A percentile compares a stretch with the other conserved stretches of the same genome.
Evolutionary conservation across 345 rosid species (phyloP).

Genomic region (Eutrema japonicum): DNA sequence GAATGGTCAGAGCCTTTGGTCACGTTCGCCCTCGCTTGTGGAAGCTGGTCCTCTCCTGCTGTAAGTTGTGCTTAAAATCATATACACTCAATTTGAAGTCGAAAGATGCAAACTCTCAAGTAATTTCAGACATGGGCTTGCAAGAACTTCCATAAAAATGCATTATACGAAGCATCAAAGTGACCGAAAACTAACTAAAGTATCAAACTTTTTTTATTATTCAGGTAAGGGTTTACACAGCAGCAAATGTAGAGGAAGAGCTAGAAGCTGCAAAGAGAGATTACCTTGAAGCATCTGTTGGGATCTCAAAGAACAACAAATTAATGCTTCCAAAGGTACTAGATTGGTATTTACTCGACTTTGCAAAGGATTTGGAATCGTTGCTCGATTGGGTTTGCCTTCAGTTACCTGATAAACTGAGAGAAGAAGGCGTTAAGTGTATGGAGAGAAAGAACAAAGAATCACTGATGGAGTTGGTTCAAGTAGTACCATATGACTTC

Average conservation of each 20-base stretch:
- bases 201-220: slow-evolving; percentile 13
- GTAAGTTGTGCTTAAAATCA: slow-evolving; percentile 54
- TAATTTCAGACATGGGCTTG: not conserved
- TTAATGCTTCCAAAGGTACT: slow-evolving; percentile 78
- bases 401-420: slow-evolving; percentile 69
- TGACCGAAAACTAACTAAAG: not conserved
- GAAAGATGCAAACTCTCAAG: slow-evolving; percentile 9
- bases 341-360: slow-evolving; percentile 91
- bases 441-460: slow-evolving; percentile 55
- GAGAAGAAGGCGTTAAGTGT: slow-evolving; percentile 64
- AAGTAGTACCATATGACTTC: slow-evolving; percentile 85
- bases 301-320: slow-evolving; percentile 70
- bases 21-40: slow-evolving; percentile 86
- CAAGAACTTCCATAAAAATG: not conserved
- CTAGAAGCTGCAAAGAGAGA: slow-evolving; percentile 80
- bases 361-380: slow-evolving; percentile 82
- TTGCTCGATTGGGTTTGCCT: slow-evolving; percentile 85
- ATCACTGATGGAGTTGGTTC: slow-evolving; percentile 58
- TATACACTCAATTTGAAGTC: not conserved
- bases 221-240: slow-evolving; percentile 88
- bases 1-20: slow-evolving; percentile 93
- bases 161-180: not conserved
- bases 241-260: slow-evolving; percentile 71
- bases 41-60: slow-evolving; percentile 96
- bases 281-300: slow-evolving; percentile 79